These are phyloP conservation scores for Mortierella sp. DNA, from an alignment of 371 early-diverging fungal species.

Conservation along the genomic window DNA sequence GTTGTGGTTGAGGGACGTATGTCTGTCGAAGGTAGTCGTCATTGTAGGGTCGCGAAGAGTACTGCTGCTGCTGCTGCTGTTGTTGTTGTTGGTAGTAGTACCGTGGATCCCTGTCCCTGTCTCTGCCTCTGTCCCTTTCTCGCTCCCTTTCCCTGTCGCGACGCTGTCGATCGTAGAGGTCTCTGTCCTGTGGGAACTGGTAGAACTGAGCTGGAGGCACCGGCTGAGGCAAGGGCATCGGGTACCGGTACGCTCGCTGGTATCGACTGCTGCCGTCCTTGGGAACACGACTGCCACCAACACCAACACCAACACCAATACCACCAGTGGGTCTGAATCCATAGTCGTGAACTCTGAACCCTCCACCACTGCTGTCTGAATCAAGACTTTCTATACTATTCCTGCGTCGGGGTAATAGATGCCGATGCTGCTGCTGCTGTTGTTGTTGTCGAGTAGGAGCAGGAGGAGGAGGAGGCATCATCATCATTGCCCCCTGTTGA, in stretches of 20 bases:
- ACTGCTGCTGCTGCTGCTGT: neutral
- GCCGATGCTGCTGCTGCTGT: neutral
- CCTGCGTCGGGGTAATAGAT: conserved; percentile 24
- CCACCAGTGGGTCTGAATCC: conserved; percentile 5
- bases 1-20: neutral
- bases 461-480: neutral
- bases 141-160: conserved; percentile 15
- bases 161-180: conserved; percentile 24
- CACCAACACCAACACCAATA: conserved; percentile 2
- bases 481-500: neutral
- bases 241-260: conserved; percentile 36
- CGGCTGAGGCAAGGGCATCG: conserved; percentile 29
- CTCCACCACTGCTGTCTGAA: conserved; percentile 34
- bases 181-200: conserved; percentile 43
- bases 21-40: neutral
- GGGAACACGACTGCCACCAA: conserved; percentile 8
- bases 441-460: neutral
- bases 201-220: conserved; percentile 31
- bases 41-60: neutral
- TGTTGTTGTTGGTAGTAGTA: neutral
- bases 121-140: neutral
- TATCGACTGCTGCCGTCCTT: conserved; percentile 16
- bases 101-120: neutral
- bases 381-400: conserved; percentile 50
- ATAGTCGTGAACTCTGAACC: conserved; percentile 20